These are phyloP conservation scores for Trypanosomatidae sp. DNA, from an alignment of 208 protist species.

Conservation along the genomic window DNA sequence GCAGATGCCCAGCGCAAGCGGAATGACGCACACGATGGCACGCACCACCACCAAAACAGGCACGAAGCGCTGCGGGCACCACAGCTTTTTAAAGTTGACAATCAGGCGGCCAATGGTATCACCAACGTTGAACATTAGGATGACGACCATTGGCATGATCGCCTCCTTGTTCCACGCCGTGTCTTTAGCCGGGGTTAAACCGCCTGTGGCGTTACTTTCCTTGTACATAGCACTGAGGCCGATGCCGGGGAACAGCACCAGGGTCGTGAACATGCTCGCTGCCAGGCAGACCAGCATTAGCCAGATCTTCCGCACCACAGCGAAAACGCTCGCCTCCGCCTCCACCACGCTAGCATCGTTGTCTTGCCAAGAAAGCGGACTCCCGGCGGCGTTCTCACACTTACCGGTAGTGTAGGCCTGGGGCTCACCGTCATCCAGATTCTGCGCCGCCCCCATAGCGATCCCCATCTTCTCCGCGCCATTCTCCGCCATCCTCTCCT, in stretches of 20 bases:
- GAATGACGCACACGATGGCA: slow-evolving; percentile 33
- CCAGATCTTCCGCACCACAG: slow-evolving; percentile 38
- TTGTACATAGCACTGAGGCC: slow-evolving; percentile 34
- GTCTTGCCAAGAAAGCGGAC: not conserved
- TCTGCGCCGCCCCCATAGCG: slow-evolving; percentile 1
- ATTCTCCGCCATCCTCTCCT: not conserved
- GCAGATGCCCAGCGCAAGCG: slow-evolving; percentile 32
- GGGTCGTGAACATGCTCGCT: slow-evolving; percentile 33
- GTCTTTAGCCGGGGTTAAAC: not conserved
- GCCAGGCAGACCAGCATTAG: slow-evolving; percentile 37
- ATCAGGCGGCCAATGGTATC: slow-evolving; percentile 32
- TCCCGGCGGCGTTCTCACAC: not conserved
- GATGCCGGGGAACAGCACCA: slow-evolving; percentile 45
- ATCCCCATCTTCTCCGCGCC: slow-evolving; percentile 12
- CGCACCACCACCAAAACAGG: slow-evolving; percentile 25
- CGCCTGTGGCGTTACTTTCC: not conserved
- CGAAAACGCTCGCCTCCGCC: slow-evolving; percentile 16
- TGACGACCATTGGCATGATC: slow-evolving; percentile 40
- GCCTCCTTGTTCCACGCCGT: slow-evolving; percentile 28
- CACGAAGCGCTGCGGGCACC: slow-evolving; percentile 18
- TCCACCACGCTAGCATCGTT: slow-evolving; percentile 6
- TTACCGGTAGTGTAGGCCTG: not conserved
- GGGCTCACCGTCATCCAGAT: not conserved
- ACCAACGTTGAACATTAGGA: slow-evolving; percentile 40
- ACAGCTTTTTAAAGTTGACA: slow-evolving; percentile 27